phyloP scores from a whole-genome alignment of 495 filamentous ascomycete genomes.

The Aspergillus sclerotioniger region DNA sequence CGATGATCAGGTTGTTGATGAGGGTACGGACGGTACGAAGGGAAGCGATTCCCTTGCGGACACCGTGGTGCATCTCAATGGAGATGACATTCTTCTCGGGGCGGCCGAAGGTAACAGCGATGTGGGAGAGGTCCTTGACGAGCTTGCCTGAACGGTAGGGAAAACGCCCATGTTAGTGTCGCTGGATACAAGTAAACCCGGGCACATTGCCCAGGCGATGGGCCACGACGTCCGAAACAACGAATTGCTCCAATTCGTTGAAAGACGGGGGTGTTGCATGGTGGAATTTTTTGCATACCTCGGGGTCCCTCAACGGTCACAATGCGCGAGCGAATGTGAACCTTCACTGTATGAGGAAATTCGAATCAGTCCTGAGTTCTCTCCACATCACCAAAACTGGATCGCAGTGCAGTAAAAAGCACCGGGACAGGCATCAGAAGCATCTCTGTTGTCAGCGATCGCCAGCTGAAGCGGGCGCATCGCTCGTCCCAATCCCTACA shows the following conservation, averaged over 20 bases:
- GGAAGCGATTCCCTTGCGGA: constrained; percentile 94
- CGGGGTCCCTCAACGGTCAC: constrained; percentile 96
- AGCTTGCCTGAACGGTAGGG: constrained; percentile 68
- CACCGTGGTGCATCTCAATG: constrained; percentile 96
- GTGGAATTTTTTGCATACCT: constrained; percentile 48
- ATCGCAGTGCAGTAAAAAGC: neutral
- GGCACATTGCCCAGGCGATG: neutral
- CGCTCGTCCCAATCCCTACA: constrained; percentile 1
- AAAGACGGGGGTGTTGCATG: neutral
- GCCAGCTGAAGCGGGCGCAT: constrained; percentile 5
- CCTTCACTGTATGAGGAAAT: constrained; percentile 68
- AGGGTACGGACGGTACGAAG: constrained; percentile 95
- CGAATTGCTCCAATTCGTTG: constrained; percentile 9
- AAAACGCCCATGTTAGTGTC: constrained; percentile 15
- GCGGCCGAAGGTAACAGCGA: constrained; percentile 90
- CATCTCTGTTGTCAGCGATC: neutral
- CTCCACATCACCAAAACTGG: neutral
- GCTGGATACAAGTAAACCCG: neutral
- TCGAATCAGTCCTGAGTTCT: constrained; percentile 25
- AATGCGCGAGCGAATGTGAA: constrained; percentile 90
- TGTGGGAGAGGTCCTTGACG: constrained; percentile 89
- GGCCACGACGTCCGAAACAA: neutral
- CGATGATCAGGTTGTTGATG: constrained; percentile 97
- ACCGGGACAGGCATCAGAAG: neutral
- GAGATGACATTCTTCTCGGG: constrained; percentile 78